phyloP scores from a whole-genome alignment of 2,329 filamentous ascomycete species.

The Fulvia fulva region DNA sequence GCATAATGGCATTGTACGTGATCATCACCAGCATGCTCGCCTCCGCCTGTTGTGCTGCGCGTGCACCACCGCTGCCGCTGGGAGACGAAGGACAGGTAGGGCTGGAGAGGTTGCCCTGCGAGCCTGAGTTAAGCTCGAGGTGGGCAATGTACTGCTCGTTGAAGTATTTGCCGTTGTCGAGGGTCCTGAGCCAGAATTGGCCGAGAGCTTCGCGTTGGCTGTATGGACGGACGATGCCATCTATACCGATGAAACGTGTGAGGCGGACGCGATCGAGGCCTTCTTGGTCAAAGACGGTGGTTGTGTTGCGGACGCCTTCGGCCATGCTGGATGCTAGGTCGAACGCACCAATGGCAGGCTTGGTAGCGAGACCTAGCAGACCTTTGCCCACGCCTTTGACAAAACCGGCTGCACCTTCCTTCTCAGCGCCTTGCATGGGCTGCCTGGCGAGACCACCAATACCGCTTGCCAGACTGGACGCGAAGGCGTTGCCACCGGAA shows the following conservation, averaged over 20 bases:
- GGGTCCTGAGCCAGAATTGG: constrained; percentile 97
- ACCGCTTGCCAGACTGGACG: constrained; percentile 86
- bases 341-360: constrained; percentile 93
- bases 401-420: constrained; percentile 89
- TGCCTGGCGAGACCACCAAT: constrained; percentile 91
- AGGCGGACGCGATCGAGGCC: constrained; percentile 93
- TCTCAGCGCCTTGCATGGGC: constrained; percentile 90
- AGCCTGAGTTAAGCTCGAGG: constrained; percentile 65
- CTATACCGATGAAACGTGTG: constrained; percentile 83
- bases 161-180: constrained; percentile 97
- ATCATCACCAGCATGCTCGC: constrained; percentile 64
- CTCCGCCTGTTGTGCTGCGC: constrained; percentile 23
- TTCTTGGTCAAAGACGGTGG: constrained; percentile 92
- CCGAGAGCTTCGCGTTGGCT: constrained; percentile 91
- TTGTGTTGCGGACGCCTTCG: constrained; percentile 97
- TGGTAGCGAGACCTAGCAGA: constrained; percentile 87
- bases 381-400: constrained; percentile 98
- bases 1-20: constrained; percentile 68
- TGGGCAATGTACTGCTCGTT: constrained; percentile 97
- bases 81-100: constrained; percentile 9
- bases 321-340: constrained; percentile 96
- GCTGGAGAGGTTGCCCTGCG: constrained; percentile 60
- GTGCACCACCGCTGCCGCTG: background rate
- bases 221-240: constrained; percentile 92
- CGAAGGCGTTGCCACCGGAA: constrained; percentile 89